A percentile compares a stretch with the other conserved stretches of the same genome.
Conservation (phyloP, 129 eudicot species). For the Flaveria ramosissima region DNA sequence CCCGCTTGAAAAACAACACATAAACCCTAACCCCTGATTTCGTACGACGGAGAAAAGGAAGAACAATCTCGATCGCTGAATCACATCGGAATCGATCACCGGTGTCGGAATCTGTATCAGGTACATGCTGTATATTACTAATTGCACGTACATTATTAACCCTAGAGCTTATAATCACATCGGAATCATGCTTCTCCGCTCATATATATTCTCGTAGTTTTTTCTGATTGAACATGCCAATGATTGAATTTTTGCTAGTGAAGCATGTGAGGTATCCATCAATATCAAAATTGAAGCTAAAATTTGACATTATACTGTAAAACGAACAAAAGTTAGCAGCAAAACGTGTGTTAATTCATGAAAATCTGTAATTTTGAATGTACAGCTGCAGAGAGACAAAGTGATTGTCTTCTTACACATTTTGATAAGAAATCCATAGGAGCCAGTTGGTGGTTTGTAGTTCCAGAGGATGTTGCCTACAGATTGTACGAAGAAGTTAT, state of each 20-base stretch:
- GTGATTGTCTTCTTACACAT: too few species aligned
- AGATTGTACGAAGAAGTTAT: constrained; percentile 48
- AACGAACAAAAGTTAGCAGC: too few species aligned
- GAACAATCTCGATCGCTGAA: not conserved
- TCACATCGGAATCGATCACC: constrained; percentile 19
- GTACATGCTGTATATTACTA: not conserved
- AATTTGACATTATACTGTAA: too few species aligned
- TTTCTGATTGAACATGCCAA: not conserved
- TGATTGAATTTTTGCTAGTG: not conserved
- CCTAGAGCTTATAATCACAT: not conserved
- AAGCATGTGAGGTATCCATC: too few species aligned
- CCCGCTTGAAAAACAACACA: not conserved
- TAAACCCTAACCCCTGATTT: constrained; percentile 38
- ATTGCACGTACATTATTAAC: not conserved
- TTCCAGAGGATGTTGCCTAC: constrained; percentile 45
- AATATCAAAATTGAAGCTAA: too few species aligned
- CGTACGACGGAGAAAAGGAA: not conserved
- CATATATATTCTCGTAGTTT: not conserved
- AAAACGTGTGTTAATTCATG: not conserved
- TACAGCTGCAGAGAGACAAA: not conserved
- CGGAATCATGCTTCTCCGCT: constrained; percentile 1
- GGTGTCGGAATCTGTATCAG: constrained; percentile 25
- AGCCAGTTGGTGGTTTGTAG: constrained; percentile 7
- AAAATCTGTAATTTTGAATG: not conserved
- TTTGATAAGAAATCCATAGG: not conserved